Evolutionary conservation across 2,329 filamentous ascomycete genomes (phyloP), one percentile per base, ranked within the genome.

Genomic region (Aspergillus proliferans): DNA sequence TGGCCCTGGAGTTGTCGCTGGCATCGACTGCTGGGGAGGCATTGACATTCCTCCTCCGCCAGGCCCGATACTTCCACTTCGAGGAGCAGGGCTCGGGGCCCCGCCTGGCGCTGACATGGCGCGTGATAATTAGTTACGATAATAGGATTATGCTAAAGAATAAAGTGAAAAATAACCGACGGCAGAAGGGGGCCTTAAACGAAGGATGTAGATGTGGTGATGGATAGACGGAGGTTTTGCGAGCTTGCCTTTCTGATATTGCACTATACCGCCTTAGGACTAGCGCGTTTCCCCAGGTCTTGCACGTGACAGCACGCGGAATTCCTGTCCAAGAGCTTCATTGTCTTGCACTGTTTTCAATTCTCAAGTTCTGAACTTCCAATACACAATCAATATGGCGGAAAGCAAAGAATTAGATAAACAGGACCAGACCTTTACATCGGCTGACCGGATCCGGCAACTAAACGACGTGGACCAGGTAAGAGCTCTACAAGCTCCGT

Each of bases 361-460:
- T 42, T n/a, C 2, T 18, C n/a, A 19, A n/a, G 4, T 38, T n/a
- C 3, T 38, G 18, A 19, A 15, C 7, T n/a, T 38, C 9, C n/a
- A 19, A 18, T 38, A 38, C n/a, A 8, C n/a, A 26, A 43, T 19
- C 46, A 53, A 30, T 21, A 67, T 67, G 64, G 34, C 53, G 6
- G 57, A 60, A 26, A 38, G 48, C 30, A 61, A 59, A 47, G 48
- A 54, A 8, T 46, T 55, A 38, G 46, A 56, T 26, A 54, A 63
- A 43, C 51, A 61, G 6, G 57, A 66, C 46, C 55, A 64, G 39
- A 61, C 58, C n/a, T 86, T 91, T 57, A 86, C 83, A 8, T 79
- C 86, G 30, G 80, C 85, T 38, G 86, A 94, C 65, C 87, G 87
- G 55, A 89, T 95, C 55, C 77, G 84, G 49, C 88, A 94, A 61